Evolutionary conservation across 2,329 filamentous ascomycete species (phyloP).

Genomic region (Sporothrix luriei): DNA sequence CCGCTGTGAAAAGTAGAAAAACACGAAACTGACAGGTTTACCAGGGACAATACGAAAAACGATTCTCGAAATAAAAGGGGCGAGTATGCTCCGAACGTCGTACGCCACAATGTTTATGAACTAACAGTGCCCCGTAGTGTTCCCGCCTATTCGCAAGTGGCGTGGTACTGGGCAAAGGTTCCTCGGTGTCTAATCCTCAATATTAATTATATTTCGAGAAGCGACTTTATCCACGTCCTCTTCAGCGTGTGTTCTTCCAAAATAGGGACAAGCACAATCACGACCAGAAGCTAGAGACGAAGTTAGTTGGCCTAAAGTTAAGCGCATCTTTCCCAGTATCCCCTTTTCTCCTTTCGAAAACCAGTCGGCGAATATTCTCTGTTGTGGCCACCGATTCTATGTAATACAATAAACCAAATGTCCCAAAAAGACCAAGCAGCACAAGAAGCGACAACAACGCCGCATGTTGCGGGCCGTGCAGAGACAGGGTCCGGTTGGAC

Average conservation of each 20-base stretch:
- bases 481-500: background rate
- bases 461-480: constrained; percentile 10
- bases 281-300: background rate
- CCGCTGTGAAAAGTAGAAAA: background rate
- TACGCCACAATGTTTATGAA: constrained; percentile 3
- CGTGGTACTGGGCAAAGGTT: background rate
- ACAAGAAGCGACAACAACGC: background rate
- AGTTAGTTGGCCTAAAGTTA: background rate
- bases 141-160: background rate
- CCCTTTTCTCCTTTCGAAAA: background rate
- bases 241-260: background rate
- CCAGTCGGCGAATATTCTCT: background rate
- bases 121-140: background rate
- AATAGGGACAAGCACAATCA: background rate
- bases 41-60: background rate
- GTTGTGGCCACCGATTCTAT: constrained; percentile 15
- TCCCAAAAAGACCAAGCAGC: background rate
- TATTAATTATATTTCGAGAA: background rate
- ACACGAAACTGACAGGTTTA: background rate
- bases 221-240: constrained; percentile 6
- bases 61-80: background rate
- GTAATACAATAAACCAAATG: background rate
- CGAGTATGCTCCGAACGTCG: background rate
- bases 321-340: background rate
- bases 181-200: background rate